Percentiles rank a stretch among this genome's conserved stretches.
Conservation (phyloP, 441 rosid species). For the Pelargonium myrrhifolium region DNA sequence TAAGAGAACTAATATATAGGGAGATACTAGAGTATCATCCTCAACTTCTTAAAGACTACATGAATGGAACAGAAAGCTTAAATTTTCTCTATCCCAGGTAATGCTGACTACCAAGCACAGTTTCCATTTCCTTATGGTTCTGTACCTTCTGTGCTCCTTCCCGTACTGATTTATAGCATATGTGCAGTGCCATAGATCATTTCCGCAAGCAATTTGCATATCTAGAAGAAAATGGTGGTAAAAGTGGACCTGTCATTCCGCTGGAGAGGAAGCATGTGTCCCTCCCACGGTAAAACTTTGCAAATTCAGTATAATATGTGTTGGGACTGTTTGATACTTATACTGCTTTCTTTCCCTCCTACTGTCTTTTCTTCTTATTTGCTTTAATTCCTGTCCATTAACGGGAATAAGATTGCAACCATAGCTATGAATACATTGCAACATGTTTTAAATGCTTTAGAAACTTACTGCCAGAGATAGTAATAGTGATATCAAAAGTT, state of each 20-base stretch:
- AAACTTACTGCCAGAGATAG: too few species aligned
- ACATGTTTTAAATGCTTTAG: too few species aligned
- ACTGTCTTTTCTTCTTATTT: background rate
- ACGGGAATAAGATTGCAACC: too few species aligned
- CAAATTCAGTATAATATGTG: background rate
- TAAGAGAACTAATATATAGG: conserved; percentile 72
- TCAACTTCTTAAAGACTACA: conserved; percentile 75
- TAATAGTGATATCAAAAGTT: too few species aligned
- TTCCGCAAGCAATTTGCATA: conserved; percentile 82
- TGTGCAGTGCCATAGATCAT: conserved; percentile 80
- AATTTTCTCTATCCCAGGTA: conserved; percentile 88
- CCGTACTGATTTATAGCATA: conserved; percentile 18
- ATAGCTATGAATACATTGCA: too few species aligned
- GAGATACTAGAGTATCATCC: too few species aligned
- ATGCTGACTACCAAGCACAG: conserved; percentile 3
- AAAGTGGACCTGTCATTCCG: conserved; percentile 56
- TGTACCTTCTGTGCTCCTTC: conserved; percentile 2
- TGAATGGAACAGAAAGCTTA: conserved; percentile 72
- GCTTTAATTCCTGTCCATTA: background rate
- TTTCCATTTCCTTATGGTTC: conserved; percentile 7
- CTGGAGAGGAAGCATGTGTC: conserved; percentile 80
- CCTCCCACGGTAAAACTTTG: conserved; percentile 61
- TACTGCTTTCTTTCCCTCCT: too few species aligned
- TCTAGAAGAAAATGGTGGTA: conserved; percentile 78
- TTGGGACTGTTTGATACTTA: too few species aligned